These are phyloP conservation scores for Clonostachys byssicola DNA, from an alignment of 2,329 filamentous ascomycete species.

Conservation along the genomic window DNA sequence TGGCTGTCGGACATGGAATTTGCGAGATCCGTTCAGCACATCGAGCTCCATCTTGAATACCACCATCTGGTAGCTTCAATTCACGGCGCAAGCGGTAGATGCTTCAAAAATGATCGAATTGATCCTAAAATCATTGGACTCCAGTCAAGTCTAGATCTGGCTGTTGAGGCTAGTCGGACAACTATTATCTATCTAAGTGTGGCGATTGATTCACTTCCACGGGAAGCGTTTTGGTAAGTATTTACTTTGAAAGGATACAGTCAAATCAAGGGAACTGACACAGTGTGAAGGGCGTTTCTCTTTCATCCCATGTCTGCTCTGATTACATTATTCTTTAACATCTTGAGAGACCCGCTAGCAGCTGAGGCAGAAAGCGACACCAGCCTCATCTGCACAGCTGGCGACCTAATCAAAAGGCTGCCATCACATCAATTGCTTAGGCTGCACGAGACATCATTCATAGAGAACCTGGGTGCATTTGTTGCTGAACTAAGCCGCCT, in stretches of 20 bases:
- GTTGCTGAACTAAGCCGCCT: slow-evolving; percentile 36
- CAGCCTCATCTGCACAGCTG: slow-evolving; percentile 34
- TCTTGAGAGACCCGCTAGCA: slow-evolving; percentile 41
- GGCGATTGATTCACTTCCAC: slow-evolving; percentile 32
- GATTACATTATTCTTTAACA: slow-evolving; percentile 49
- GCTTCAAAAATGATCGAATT: slow-evolving; percentile 38
- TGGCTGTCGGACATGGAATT: neutral
- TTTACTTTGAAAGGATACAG: neutral
- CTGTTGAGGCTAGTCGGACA: slow-evolving; percentile 51
- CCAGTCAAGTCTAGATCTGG: slow-evolving; percentile 46
- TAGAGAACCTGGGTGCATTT: slow-evolving; percentile 27
- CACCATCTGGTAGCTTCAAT: slow-evolving; percentile 50
- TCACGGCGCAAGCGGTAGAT: slow-evolving; percentile 49
- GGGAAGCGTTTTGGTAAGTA: slow-evolving; percentile 45
- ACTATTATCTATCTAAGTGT: slow-evolving; percentile 43
- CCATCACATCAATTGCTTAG: slow-evolving; percentile 8
- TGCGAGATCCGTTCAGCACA: slow-evolving; percentile 10
- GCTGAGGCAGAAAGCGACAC: slow-evolving; percentile 37
- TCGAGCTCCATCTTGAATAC: slow-evolving; percentile 49
- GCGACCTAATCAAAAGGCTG: slow-evolving; percentile 36
- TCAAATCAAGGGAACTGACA: neutral
- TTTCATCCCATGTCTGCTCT: slow-evolving; percentile 54
- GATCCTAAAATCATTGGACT: slow-evolving; percentile 28
- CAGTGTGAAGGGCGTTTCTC: slow-evolving; percentile 37
- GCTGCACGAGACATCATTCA: slow-evolving; percentile 14